These are phyloP conservation scores for Lentinula sp. DNA, from an alignment of 768 basidiomycete species.

Conservation along the genomic window DNA sequence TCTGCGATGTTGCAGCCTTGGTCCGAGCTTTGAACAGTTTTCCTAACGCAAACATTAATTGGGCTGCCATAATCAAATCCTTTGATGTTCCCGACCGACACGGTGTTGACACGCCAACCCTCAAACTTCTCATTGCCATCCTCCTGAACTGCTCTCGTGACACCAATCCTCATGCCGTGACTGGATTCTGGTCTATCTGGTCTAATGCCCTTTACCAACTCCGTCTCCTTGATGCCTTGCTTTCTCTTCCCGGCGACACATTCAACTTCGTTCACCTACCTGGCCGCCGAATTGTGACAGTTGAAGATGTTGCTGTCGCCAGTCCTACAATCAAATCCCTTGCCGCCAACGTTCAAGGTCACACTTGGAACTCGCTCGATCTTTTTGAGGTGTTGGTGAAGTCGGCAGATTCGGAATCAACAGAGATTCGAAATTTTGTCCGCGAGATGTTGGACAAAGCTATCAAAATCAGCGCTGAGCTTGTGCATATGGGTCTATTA, in stretches of 20 bases:
- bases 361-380: constrained; percentile 93
- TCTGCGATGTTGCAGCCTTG: constrained; percentile 73
- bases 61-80: constrained; percentile 76
- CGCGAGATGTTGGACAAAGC: constrained; percentile 93
- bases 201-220: constrained; percentile 81
- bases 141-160: constrained; percentile 78
- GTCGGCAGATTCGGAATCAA: constrained; percentile 63
- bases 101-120: constrained; percentile 82
- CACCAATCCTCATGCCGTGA: constrained; percentile 70
- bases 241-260: constrained; percentile 83
- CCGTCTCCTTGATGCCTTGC: constrained; percentile 80
- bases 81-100: constrained; percentile 84
- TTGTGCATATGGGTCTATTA: constrained; percentile 89
- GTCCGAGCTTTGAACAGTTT: constrained; percentile 69
- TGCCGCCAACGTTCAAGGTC: constrained; percentile 84
- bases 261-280: constrained; percentile 91
- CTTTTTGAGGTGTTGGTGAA: constrained; percentile 85
- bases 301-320: constrained; percentile 80
- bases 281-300: constrained; percentile 75
- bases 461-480: constrained; percentile 87
- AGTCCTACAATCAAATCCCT: constrained; percentile 90
- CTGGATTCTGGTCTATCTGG: constrained; percentile 86
- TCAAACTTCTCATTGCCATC: constrained; percentile 86
- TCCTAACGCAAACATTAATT: constrained; percentile 65
- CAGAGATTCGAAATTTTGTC: constrained; percentile 70